Evolutionary conservation across 371 early-diverging fungal genomes (phyloP).

Genomic region (Dinochytrium kinnereticum): DNA sequence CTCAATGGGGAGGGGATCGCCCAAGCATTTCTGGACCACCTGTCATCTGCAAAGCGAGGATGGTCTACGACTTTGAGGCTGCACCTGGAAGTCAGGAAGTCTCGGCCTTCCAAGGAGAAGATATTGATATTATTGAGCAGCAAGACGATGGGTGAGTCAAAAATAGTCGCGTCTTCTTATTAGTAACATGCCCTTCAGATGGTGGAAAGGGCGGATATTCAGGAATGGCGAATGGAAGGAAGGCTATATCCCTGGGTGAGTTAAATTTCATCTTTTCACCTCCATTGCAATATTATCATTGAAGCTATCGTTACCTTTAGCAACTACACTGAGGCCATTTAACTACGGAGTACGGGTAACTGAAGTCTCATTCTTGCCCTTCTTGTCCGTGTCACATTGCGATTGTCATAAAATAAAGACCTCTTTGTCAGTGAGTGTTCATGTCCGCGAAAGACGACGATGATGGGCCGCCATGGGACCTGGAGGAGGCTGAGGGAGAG

Average conservation of each 20-base stretch:
- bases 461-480: no score
- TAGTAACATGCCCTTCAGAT: constrained; percentile 10
- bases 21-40: neutral
- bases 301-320: neutral
- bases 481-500: no score
- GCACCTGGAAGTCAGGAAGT: constrained; percentile 43
- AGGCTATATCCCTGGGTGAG: constrained; percentile 44
- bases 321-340: neutral
- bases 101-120: constrained; percentile 39
- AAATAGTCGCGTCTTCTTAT: neutral
- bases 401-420: no score
- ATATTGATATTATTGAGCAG: constrained; percentile 47
- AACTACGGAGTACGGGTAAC: no score
- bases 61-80: constrained; percentile 51
- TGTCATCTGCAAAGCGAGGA: constrained; percentile 29
- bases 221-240: constrained; percentile 29
- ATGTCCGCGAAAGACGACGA: no score
- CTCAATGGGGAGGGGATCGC: constrained; percentile 11
- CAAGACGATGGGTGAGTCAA: constrained; percentile 48
- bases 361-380: no score
- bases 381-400: no score
- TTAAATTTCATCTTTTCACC: neutral
- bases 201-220: constrained; percentile 42
- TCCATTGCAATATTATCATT: neutral
- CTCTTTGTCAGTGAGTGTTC: no score